phyloP scores from a whole-genome alignment of 345 rosid genomes.

The Gossypium mustelinum region DNA sequence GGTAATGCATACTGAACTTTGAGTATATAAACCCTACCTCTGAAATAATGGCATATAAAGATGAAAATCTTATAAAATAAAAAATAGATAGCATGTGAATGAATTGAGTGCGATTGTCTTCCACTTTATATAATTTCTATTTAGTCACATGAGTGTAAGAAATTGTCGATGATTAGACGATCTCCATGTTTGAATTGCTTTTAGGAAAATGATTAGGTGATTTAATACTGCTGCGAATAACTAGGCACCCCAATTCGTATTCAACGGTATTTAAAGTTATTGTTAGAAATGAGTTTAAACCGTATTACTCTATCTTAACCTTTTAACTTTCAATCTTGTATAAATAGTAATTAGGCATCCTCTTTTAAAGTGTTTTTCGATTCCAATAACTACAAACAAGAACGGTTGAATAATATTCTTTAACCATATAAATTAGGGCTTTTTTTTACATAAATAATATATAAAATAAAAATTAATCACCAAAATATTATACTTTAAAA shows the following conservation, averaged over 20 bases:
- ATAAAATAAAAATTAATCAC: too few species aligned
- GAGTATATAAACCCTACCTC: neutral
- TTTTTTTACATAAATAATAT: too few species aligned
- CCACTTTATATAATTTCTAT: neutral
- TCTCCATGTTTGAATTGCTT: neutral
- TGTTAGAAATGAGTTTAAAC: too few species aligned
- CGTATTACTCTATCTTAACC: too few species aligned
- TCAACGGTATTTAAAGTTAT: too few species aligned
- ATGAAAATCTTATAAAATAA: neutral
- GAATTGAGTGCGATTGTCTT: neutral
- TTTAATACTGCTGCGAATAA: neutral
- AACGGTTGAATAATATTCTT: too few species aligned
- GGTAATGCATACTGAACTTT: neutral
- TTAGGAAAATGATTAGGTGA: neutral
- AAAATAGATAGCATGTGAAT: neutral
- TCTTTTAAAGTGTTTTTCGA: too few species aligned
- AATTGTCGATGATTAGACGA: neutral
- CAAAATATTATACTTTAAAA: too few species aligned
- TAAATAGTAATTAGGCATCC: too few species aligned
- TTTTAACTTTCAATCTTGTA: too few species aligned
- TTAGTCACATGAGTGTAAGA: neutral
- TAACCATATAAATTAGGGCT: too few species aligned
- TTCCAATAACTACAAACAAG: too few species aligned
- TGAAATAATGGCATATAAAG: conserved; percentile 1
- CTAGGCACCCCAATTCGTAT: neutral